Evolutionary conservation across 2,329 filamentous ascomycete species (phyloP).

Genomic region (Diaporthe humulicola): DNA sequence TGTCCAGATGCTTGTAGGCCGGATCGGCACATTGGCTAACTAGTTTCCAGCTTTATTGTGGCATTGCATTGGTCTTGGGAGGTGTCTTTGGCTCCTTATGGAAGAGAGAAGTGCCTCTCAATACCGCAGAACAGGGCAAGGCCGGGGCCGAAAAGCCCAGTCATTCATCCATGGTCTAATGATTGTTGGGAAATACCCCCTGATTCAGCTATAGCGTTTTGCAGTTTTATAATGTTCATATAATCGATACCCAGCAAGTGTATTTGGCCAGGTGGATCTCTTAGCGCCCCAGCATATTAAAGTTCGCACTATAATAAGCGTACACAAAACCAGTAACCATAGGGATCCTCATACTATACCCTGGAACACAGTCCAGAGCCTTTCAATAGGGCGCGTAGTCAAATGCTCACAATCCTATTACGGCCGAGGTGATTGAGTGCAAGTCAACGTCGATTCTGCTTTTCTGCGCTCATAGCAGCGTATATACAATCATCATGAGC

Average conservation of each 20-base stretch:
- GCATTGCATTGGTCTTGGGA: background rate
- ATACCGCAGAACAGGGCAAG: background rate
- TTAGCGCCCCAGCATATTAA: background rate
- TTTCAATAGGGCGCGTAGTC: background rate
- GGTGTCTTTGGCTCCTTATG: background rate
- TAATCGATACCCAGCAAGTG: background rate
- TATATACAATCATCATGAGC: slow-evolving; percentile 34
- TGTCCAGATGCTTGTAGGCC: background rate
- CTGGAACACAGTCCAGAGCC: background rate
- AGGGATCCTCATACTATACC: background rate
- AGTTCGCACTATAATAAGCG: background rate
- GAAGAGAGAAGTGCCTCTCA: background rate
- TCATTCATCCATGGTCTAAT: background rate
- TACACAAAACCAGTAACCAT: background rate
- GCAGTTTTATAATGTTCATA: background rate
- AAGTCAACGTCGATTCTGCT: slow-evolving; percentile 24
- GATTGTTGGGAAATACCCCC: background rate
- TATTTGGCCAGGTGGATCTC: background rate
- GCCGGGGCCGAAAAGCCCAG: background rate
- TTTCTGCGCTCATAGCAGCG: slow-evolving; percentile 24
- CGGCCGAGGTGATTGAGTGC: background rate
- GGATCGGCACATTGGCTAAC: background rate
- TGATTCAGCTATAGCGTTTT: background rate
- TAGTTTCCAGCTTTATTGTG: background rate
- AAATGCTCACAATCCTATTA: background rate